Conservation (phyloP, 1,284 basidiomycete genomes). For the Ceratobasidium papillatum region DNA sequence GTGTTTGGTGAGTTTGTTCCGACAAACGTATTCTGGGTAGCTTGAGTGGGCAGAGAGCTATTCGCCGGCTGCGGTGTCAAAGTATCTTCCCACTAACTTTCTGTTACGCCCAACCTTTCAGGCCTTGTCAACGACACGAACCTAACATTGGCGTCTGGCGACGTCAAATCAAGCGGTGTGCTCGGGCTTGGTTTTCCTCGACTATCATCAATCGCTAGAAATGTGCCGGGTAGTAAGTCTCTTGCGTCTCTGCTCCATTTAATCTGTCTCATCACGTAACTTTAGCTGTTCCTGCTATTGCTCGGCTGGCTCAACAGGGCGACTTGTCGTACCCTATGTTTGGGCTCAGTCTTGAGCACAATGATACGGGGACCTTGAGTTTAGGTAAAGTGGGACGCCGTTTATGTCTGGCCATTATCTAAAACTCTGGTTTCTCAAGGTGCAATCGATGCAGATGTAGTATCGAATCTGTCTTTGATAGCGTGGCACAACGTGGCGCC, state of each 20-base stretch:
- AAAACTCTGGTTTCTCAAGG: conserved; percentile 58
- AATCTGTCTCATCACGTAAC: neutral
- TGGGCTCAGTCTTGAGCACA: conserved; percentile 68
- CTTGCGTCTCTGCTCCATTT: neutral
- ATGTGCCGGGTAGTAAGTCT: conserved; percentile 62
- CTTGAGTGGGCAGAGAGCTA: too few species aligned
- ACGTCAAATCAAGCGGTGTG: conserved; percentile 71
- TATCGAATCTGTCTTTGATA: conserved; percentile 65
- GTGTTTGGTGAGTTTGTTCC: conserved; percentile 66
- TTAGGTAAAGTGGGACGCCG: conserved; percentile 65
- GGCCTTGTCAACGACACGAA: conserved; percentile 69
- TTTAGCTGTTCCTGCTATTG: conserved; percentile 69
- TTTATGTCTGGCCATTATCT: neutral
- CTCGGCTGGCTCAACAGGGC: conserved; percentile 67
- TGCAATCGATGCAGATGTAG: conserved; percentile 73
- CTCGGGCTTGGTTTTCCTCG: conserved; percentile 78
- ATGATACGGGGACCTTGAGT: conserved; percentile 67
- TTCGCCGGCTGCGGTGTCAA: too few species aligned
- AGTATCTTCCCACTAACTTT: conserved; percentile 3
- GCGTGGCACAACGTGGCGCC: conserved; percentile 77
- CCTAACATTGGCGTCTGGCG: conserved; percentile 57
- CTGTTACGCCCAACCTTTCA: conserved; percentile 47
- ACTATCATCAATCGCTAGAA: conserved; percentile 65
- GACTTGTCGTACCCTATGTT: conserved; percentile 76
- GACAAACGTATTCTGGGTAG: too few species aligned